Percentiles rank a stretch among this genome's conserved stretches.
Evolutionary conservation across 1,284 basidiomycete genomes (phyloP).

Genomic region (Moniliella sp.): DNA sequence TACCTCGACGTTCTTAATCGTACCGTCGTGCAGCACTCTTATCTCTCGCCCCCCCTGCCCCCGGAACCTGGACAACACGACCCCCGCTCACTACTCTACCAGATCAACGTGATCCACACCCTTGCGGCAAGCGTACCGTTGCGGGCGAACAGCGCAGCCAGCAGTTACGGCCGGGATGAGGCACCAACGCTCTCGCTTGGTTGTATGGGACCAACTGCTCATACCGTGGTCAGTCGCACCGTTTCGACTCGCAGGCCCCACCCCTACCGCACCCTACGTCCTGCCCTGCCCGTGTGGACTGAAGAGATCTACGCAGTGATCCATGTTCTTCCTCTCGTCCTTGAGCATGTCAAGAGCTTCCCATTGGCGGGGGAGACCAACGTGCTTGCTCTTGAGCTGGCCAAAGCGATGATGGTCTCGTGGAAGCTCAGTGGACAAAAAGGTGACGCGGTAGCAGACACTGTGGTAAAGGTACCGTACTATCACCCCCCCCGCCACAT

Average conservation of each 20-base stretch:
- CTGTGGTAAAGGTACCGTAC: too few species aligned
- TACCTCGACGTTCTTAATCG: slow-evolving; percentile 19
- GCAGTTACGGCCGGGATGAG: slow-evolving; percentile 10
- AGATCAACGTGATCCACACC: slow-evolving; percentile 11
- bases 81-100: slow-evolving; percentile 20
- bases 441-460: slow-evolving; percentile 20
- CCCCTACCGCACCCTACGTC: slow-evolving; percentile 6
- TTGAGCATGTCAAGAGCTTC: slow-evolving; percentile 44
- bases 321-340: slow-evolving; percentile 6
- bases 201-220: slow-evolving; percentile 2
- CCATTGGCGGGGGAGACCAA: slow-evolving; percentile 67
- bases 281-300: slow-evolving; percentile 16
- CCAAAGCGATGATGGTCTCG: slow-evolving; percentile 54
- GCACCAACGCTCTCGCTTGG: slow-evolving; percentile 6
- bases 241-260: slow-evolving; percentile 14
- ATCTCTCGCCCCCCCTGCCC: slow-evolving; percentile 10
- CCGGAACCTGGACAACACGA: slow-evolving; percentile 9
- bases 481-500: too few species aligned
- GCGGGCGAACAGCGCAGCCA: slow-evolving; percentile 18
- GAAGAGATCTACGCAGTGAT: slow-evolving; percentile 18
- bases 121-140: slow-evolving; percentile 18
- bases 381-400: slow-evolving; percentile 56
- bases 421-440: slow-evolving; percentile 44
- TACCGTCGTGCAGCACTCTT: slow-evolving; percentile 9
- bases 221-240: slow-evolving; percentile 12